A percentile compares a stretch with the other conserved stretches of the same genome.
These are phyloP conservation scores for Torrubiellomyces zombiae DNA, from an alignment of 2,329 filamentous ascomycete species.

Conservation along the genomic window DNA sequence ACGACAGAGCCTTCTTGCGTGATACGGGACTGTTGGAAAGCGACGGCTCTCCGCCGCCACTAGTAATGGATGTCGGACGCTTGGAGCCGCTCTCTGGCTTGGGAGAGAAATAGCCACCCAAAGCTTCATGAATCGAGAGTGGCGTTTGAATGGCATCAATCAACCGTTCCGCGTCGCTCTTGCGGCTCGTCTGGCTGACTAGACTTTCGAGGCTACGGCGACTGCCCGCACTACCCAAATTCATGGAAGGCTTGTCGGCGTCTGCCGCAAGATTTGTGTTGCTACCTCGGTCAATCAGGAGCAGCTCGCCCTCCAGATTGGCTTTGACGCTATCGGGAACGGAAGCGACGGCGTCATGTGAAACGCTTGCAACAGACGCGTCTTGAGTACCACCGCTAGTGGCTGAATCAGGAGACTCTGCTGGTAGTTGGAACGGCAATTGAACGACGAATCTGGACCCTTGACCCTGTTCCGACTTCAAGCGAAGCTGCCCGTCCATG, in stretches of 20 bases:
- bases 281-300: conserved; percentile 37
- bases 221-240: conserved; percentile 8
- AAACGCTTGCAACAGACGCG: conserved; percentile 3
- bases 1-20: background rate
- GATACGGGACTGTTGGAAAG: conserved; percentile 5
- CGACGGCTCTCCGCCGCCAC: conserved; percentile 4
- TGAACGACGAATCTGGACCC: conserved; percentile 72
- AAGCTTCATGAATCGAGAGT: conserved; percentile 21
- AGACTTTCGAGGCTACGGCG: conserved; percentile 22
- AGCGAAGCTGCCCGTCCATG: conserved; percentile 72
- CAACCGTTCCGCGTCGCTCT: conserved; percentile 50
- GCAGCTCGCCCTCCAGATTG: conserved; percentile 34
- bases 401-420: conserved; percentile 16
- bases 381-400: conserved; percentile 3
- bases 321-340: conserved; percentile 11
- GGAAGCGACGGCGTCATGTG: conserved; percentile 6
- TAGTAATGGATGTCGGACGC: conserved; percentile 5
- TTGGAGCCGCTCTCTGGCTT: no score
- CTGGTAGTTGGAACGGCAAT: conserved; percentile 52
- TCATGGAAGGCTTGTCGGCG: conserved; percentile 3
- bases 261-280: conserved; percentile 7
- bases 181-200: conserved; percentile 29
- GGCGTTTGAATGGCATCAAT: conserved; percentile 57
- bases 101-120: conserved; percentile 18
- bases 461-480: conserved; percentile 70